Percentiles rank a stretch among this genome's conserved stretches.
These are phyloP conservation scores for Blastomyces parvus DNA, from an alignment of 2,329 filamentous ascomycete species.

Conservation along the genomic window DNA sequence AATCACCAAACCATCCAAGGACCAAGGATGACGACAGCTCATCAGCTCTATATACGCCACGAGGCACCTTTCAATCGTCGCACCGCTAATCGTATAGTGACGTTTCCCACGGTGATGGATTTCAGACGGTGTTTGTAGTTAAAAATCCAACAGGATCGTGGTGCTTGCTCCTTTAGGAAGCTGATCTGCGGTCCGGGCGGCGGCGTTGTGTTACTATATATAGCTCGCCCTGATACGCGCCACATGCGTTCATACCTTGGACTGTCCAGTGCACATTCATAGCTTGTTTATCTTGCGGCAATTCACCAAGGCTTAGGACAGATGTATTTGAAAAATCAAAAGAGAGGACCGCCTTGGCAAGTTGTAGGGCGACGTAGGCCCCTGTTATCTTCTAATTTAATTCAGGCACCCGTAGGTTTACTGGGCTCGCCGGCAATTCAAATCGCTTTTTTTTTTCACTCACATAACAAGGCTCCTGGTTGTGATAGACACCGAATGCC, in stretches of 20 bases:
- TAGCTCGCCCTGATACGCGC: not conserved
- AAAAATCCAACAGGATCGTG: not conserved
- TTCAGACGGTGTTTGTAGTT: not conserved
- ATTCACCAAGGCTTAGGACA: too few species aligned
- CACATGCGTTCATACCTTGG: not conserved
- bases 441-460: too few species aligned
- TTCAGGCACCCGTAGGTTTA: too few species aligned
- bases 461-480: too few species aligned
- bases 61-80: too few species aligned
- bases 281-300: too few species aligned
- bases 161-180: not conserved
- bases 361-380: not conserved
- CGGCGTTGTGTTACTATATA: not conserved
- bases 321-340: not conserved
- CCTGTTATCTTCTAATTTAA: not conserved
- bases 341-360: not conserved
- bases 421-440: too few species aligned
- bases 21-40: not conserved
- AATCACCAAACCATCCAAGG: not conserved
- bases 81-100: too few species aligned
- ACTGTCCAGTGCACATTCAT: too few species aligned
- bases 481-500: not conserved
- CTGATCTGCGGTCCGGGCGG: not conserved
- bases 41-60: not conserved
- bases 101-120: too few species aligned